Base-by-base conservation (phyloP, 1,139 yeast species). In the Sugiyamaella neomexicana region DNA sequence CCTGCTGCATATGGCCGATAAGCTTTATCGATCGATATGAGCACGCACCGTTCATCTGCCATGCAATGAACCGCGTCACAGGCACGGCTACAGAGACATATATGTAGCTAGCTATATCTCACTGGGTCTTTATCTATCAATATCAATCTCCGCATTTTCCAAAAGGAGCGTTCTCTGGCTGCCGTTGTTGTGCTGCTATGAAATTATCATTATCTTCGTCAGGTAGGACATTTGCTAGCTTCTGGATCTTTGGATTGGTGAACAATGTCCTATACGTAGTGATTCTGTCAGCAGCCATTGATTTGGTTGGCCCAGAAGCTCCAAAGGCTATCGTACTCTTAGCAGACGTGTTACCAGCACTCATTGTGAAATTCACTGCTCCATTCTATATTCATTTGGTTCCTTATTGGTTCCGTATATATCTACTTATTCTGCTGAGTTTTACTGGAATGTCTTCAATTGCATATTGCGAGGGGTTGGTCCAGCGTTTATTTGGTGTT, bases 201-300 rank as follows among this genome's bases (percentile, higher is more conserved):
- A 34, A 40, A 27, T 10, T 39, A 10, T 47, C 51, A 17, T 16
- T 47, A n/a, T 39, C 45, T n/a, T 47, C 34, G 45, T 29, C 51
- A 13, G 51, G 52, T 17, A 49, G 42, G 25, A 54, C 58, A 10
- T 62, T 61, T 46, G 41, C 50, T 15, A 54, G 65, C 25, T 91
- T 91, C 70, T 86, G 95, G 82, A 68, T 85, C 2, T 89, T 91
- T 71, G 99, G 98, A 0, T 78, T 91, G 16, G 75, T 90, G 48
- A 93, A 93, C 71, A 93, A 93, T 68, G 86, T 91, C 5, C 79
- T 91, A 1, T 93, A 91, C 72, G 98, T 91, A 48, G 93, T 93
- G 31, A 90, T 91, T 43, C 75, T 93, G 17, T 85, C 96, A 0
- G 96, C 98, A 0, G 98, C 98, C 2, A 81, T 88, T 40, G 98